Base-by-base conservation (phyloP, 371 early-diverging fungal species). In the Massospora cicadina region DNA sequence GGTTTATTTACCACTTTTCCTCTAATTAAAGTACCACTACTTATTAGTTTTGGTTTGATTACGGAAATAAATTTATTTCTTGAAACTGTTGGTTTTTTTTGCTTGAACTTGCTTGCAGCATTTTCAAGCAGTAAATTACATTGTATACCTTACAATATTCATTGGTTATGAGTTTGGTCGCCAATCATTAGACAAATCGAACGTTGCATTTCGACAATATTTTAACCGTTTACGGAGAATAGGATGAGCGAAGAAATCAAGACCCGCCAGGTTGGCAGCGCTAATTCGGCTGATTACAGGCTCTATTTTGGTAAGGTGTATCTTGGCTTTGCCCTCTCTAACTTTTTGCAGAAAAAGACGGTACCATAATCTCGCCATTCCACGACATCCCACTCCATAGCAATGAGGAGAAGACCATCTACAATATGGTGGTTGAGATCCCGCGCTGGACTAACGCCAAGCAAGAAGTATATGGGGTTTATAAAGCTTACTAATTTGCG, bases 361-460 rank as follows among this genome's bases (percentile, higher is more conserved):
- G 86, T 54, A 70, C 70, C 24, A 70, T 79, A 17, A 77, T 99
- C 67, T 98, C 98, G 27, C 92, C 98, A 55, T 98, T 98, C 80
- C 99, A 99, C 78, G 99, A 99, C 77, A 93, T 99, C 74, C 98
- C 99, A 21, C 80, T 96, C n/a, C 89, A 83, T 71, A 88, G 89
- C 60, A 83, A 93, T 70, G 75, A 76, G 64, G 84, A 85, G 60
- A 90, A 91, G 74, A 82, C 82, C 33, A 75, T 92, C 66, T 75
- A 91, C 72, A 96, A 98, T 84, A 93, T 94, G 90, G 84, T 98
- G 54, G 95, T 98, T 55, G 99, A 99, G 76, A 95, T 99, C 65
- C 99, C 99, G 55, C 85, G 99, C 63, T 99, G 98, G 95, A 89
- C 96, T 68, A 98, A 98, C 77, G 99, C 97, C 68, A 99, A 99